Evolutionary conservation across 306 rosid genomes (phyloP), one percentile per base, ranked within the genome.

Genomic region (Rubus idaeus): DNA sequence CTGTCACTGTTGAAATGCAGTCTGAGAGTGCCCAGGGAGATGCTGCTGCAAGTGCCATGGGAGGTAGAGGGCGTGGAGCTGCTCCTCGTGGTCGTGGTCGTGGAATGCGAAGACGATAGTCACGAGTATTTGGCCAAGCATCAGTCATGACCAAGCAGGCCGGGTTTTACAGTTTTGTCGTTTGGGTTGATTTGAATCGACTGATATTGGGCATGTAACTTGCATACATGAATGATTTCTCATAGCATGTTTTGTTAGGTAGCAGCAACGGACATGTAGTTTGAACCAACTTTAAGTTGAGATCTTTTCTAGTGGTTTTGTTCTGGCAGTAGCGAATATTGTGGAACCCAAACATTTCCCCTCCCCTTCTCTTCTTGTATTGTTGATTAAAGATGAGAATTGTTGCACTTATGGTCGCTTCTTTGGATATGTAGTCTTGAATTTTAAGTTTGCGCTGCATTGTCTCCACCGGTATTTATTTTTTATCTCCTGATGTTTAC

Each of bases 21-120:
- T 96, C 99, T 8, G 99, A 96, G 83, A 96, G 99, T 67, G 99
- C 99, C 39, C 99, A 96, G 53, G 99, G 98, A 81, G 99, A 96
- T 45, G 99, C 99, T 57, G 97, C 98, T 46, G 98, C 98, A 2
- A 73, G 98, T 78, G 97, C 99, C 81, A 96, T 96, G 98, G 99
- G 96, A 3, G 94, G 98, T 41, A 84, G 99, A 84, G 97, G 97
- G 35, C 99, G 98, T 26, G 98, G 97, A 16, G 85, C 77, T 42
- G 89, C 62, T 55, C 20, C 20, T 76, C 97, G 91, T 37, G 98
- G 97, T 10, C 92, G 97, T 9, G 99, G 99, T 42, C 86, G 99
- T 5, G 99, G 99, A 44, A 96, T 92, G 99, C 85, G 97, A 42
- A 88, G 98, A 69, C 85, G 92, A 86, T 90, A 73, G 76, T 65